Conservation (phyloP, 2,329 filamentous ascomycete species). For the Penicillium sp. region DNA sequence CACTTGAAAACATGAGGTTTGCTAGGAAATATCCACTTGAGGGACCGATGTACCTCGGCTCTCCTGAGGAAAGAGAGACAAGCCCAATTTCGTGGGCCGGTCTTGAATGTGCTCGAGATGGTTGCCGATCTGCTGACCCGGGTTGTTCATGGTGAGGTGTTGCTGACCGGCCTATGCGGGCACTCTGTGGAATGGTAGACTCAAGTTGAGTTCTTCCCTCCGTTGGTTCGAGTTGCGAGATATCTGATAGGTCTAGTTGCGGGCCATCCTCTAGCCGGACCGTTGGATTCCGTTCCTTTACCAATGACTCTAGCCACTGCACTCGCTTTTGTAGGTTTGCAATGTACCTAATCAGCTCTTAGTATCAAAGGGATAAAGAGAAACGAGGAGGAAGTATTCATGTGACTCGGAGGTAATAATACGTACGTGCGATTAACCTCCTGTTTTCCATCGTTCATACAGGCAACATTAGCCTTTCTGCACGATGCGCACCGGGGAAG, state of each 20-base stretch:
- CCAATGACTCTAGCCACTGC: conserved; percentile 47
- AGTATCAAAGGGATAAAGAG: background rate
- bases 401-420: background rate
- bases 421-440: conserved; percentile 44
- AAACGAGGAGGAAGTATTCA: background rate
- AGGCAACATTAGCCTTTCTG: conserved; percentile 40
- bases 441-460: conserved; percentile 46
- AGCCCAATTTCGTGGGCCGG: conserved; percentile 53
- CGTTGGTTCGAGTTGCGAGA: background rate
- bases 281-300: conserved; percentile 43
- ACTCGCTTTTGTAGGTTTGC: conserved; percentile 42
- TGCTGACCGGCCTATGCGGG: background rate
- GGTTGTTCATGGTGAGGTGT: conserved; percentile 11
- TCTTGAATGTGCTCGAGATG: conserved; percentile 11
- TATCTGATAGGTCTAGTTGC: conserved; percentile 6
- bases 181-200: background rate
- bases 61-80: conserved; percentile 49
- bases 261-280: conserved; percentile 37
- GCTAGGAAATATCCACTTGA: conserved; percentile 56
- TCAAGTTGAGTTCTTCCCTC: conserved; percentile 1
- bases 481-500: conserved; percentile 45
- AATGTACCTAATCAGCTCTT: conserved; percentile 27
- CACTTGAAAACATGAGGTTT: conserved; percentile 46
- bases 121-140: conserved; percentile 3
- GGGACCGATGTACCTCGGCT: conserved; percentile 52